phyloP scores from a whole-genome alignment of 2,329 filamentous ascomycete genomes.

The Fusarium mangiferae region DNA sequence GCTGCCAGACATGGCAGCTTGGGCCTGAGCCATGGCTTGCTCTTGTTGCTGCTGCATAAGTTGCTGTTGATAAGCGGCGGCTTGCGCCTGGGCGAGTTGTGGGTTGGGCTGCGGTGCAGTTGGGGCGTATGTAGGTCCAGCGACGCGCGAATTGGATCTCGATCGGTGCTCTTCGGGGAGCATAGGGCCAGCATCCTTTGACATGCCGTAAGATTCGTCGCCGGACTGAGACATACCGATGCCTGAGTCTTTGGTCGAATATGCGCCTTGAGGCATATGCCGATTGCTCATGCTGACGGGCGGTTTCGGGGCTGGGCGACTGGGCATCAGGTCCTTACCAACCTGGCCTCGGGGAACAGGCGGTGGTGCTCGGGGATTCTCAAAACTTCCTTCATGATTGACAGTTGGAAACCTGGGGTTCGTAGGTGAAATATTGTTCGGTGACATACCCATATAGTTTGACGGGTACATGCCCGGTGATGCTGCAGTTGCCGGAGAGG shows the following conservation, averaged over 20 bases:
- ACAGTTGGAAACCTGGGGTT: slow-evolving; percentile 87
- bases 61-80: slow-evolving; percentile 68
- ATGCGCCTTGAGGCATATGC: slow-evolving; percentile 61
- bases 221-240: slow-evolving; percentile 69
- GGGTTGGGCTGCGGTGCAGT: slow-evolving; percentile 51
- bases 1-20: slow-evolving; percentile 79
- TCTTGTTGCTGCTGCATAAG: slow-evolving; percentile 85
- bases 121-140: slow-evolving; percentile 64
- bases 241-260: slow-evolving; percentile 69
- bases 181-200: slow-evolving; percentile 68
- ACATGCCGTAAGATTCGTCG: slow-evolving; percentile 64
- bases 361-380: slow-evolving; percentile 93
- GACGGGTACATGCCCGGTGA: slow-evolving; percentile 65
- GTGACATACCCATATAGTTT: slow-evolving; percentile 67
- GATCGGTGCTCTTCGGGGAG: slow-evolving; percentile 75
- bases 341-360: slow-evolving; percentile 75
- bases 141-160: slow-evolving; percentile 73
- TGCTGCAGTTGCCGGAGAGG: slow-evolving; percentile 56
- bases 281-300: slow-evolving; percentile 72
- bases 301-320: slow-evolving; percentile 87
- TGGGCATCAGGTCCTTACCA: slow-evolving; percentile 73
- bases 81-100: slow-evolving; percentile 51
- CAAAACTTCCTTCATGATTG: slow-evolving; percentile 93
- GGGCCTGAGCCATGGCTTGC: slow-evolving; percentile 81
- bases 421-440: slow-evolving; percentile 79